phyloP scores from a whole-genome alignment of 805 yeast genomes.

The Lipomyces sp. region DNA sequence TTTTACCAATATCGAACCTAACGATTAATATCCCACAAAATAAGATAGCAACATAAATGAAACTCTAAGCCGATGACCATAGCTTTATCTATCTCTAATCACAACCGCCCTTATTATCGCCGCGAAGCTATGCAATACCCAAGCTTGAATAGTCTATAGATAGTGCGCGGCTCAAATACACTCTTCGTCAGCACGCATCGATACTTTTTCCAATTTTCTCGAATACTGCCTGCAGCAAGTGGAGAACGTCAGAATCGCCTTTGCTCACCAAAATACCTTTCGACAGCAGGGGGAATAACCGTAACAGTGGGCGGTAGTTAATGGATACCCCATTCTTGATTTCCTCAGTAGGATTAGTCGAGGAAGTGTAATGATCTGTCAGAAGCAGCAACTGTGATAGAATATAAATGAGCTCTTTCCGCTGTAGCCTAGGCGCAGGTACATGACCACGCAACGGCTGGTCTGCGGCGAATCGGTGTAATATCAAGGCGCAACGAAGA shows the following conservation, averaged over 20 bases:
- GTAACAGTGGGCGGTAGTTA: conserved; percentile 31
- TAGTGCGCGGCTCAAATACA: neutral
- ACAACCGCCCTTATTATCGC: neutral
- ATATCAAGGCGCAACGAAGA: conserved; percentile 61
- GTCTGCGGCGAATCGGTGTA: conserved; percentile 69
- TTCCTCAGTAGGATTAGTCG: conserved; percentile 9
- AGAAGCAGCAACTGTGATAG: conserved; percentile 34
- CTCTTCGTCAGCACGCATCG: neutral
- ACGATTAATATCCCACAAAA: neutral
- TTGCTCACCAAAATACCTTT: conserved; percentile 35
- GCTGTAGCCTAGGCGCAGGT: conserved; percentile 72
- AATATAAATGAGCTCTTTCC: conserved; percentile 57
- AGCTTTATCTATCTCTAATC: neutral
- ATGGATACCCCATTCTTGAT: neutral
- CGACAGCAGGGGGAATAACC: conserved; percentile 33
- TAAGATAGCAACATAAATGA: neutral
- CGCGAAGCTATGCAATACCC: neutral
- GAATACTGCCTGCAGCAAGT: conserved; percentile 31
- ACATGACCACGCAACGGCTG: conserved; percentile 59
- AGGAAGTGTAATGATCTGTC: conserved; percentile 10
- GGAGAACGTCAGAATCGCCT: conserved; percentile 27
- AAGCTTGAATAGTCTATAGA: neutral
- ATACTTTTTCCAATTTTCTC: conserved; percentile 33
- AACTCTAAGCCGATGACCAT: neutral
- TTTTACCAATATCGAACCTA: neutral